A percentile compares a stretch with the other conserved stretches of the same genome.
These are phyloP conservation scores for Trichosporon sp. DNA, from an alignment of 1,284 basidiomycete genomes.

Conservation along the genomic window DNA sequence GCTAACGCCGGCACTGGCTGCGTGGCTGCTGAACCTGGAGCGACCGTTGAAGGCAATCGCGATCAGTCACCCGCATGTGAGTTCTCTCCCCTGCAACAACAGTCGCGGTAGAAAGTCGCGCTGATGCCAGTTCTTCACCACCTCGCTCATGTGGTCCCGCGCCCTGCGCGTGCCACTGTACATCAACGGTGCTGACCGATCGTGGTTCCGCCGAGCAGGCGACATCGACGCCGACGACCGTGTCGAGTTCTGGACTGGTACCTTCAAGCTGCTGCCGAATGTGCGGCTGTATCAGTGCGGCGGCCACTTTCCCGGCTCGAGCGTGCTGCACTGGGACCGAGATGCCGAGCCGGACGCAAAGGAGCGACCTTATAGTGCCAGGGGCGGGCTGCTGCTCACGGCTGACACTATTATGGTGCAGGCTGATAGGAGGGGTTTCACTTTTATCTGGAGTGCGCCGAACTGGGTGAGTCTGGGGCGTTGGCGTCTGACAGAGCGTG, in stretches of 20 bases:
- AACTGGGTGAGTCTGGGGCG: constrained; percentile 35
- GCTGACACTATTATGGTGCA: constrained; percentile 47
- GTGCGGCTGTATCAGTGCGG: constrained; percentile 42
- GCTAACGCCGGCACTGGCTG: constrained; percentile 31
- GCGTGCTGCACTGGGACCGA: constrained; percentile 44
- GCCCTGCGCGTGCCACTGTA: constrained; percentile 41
- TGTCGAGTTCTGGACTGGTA: constrained; percentile 32
- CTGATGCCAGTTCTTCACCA: constrained; percentile 41
- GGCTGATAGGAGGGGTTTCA: constrained; percentile 37
- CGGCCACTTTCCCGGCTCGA: constrained; percentile 46
- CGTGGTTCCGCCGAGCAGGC: constrained; percentile 37
- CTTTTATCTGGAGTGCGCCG: constrained; percentile 46
- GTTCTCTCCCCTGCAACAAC: constrained; percentile 8
- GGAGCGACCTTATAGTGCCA: constrained; percentile 25
- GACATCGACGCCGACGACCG: constrained; percentile 27
- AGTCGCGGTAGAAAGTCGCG: too few species aligned
- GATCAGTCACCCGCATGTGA: constrained; percentile 46
- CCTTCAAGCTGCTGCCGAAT: constrained; percentile 22
- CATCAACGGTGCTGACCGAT: constrained; percentile 34
- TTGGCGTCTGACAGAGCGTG: too few species aligned
- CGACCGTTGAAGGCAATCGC: constrained; percentile 40
- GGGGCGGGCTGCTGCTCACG: constrained; percentile 36
- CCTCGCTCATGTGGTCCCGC: constrained; percentile 43
- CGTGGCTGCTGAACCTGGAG: constrained; percentile 25
- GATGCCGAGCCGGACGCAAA: constrained; percentile 32